Conservation (phyloP, 768 basidiomycete genomes). For the Candolleomyces efflorescens region DNA sequence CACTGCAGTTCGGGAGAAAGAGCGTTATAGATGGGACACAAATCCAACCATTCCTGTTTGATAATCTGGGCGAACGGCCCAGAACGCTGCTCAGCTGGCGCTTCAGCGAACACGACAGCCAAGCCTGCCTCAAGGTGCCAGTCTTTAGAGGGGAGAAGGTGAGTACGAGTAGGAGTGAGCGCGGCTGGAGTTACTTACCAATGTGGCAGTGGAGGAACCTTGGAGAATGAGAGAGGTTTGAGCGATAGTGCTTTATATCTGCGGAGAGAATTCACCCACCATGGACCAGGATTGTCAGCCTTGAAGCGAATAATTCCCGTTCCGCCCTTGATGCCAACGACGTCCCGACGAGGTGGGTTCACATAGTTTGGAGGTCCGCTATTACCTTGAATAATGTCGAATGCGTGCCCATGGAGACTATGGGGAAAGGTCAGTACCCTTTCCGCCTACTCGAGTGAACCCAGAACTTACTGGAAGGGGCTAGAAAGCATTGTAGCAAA, state of each 20-base stretch:
- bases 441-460: too few species aligned
- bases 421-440: not conserved
- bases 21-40: conserved; percentile 15
- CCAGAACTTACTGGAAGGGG: too few species aligned
- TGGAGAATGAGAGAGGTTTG: not conserved
- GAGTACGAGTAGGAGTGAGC: not conserved
- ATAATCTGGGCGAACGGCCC: conserved; percentile 22
- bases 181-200: not conserved
- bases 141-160: conserved; percentile 13
- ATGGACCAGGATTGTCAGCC: conserved; percentile 23
- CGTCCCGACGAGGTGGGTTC: conserved; percentile 14
- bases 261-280: conserved; percentile 7
- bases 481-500: too few species aligned
- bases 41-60: conserved; percentile 17
- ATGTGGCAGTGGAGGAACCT: conserved; percentile 24
- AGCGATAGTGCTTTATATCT: not conserved
- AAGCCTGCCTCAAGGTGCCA: conserved; percentile 37
- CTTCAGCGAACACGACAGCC: conserved; percentile 35
- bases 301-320: conserved; percentile 16
- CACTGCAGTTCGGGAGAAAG: conserved; percentile 14
- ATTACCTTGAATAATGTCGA: conserved; percentile 10
- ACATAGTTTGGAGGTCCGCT: conserved; percentile 1
- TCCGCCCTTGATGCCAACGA: conserved; percentile 12
- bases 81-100: conserved; percentile 21
- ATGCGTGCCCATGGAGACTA: conserved; percentile 13